phyloP scores from a whole-genome alignment of 1,284 basidiomycete species.

The Takashimella tepidaria region DNA sequence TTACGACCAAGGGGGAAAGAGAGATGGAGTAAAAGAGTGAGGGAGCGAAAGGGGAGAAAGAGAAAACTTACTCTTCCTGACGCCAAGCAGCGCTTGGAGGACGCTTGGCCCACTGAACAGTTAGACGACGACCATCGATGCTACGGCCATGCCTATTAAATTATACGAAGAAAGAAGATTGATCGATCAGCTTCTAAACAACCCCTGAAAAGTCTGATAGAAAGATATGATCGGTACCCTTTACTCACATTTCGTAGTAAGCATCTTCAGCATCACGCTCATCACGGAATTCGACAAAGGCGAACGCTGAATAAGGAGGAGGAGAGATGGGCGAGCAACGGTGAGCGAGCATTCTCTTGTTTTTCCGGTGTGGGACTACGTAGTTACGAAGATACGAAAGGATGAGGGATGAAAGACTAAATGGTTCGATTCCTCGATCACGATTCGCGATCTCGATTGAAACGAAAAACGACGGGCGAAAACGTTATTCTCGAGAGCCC shows the following conservation, averaged over 20 bases:
- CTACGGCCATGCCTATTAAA: slow-evolving; percentile 63
- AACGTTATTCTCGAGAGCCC: no score
- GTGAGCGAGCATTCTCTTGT: no score
- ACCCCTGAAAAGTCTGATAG: no score
- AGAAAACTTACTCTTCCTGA: slow-evolving; percentile 53
- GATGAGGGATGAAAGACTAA: not conserved
- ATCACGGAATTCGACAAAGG: slow-evolving; percentile 83
- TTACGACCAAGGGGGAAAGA: not conserved
- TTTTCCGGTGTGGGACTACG: no score
- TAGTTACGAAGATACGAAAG: not conserved
- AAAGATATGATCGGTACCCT: no score
- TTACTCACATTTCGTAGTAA: slow-evolving; percentile 76
- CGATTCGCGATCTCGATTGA: not conserved
- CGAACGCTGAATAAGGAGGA: slow-evolving; percentile 64
- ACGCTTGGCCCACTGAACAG: slow-evolving; percentile 87
- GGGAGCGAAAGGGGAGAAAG: slow-evolving; percentile 16
- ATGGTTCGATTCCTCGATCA: not conserved
- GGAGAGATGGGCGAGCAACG: no score
- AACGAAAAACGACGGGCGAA: no score
- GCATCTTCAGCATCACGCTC: slow-evolving; percentile 80
- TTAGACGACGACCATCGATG: slow-evolving; percentile 75
- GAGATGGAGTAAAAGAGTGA: slow-evolving; percentile 5
- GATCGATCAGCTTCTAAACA: no score
- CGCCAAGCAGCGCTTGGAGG: slow-evolving; percentile 83
- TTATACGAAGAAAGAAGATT: no score